Base-by-base conservation (phyloP, 1,139 yeast species). In the Hyphopichia khmerensis region DNA sequence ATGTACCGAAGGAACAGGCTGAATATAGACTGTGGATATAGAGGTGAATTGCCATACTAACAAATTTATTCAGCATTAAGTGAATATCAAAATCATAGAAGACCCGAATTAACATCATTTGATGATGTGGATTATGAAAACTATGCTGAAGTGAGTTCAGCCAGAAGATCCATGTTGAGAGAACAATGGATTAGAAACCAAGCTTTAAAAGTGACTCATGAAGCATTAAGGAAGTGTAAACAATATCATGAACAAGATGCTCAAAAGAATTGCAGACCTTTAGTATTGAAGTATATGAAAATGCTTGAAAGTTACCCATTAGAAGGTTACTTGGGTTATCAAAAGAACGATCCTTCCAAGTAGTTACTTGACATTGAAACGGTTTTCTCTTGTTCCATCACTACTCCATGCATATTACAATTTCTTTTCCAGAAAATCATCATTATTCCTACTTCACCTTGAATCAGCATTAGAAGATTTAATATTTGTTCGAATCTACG, bases 291-390 rank as follows among this genome's bases (percentile, higher is more conserved):
- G 63, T 87, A 87, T 65, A 69, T 87, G 74, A 87, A 84, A 57
- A 75, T 86, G 86, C 72, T 86, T 47, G 91, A 88, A 48, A 67
- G 74, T 40, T 77, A 84, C 55, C 79, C 82, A 52, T 75, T 84
- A 48, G 76, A 80, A 55, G 95, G 95, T 37, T 86, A 76, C 66
- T 70, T 84, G 63, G 91, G 89, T 17, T 87, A 87, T 72, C 95
- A 87, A 67, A 84, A 87, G 77, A 86, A 85, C 67, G 95, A 87
- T 63, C 91, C 91, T 41, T 74, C 87, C 40, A 84, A 85, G 71
- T 85, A 71, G 64, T 23, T 15, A n/a, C 16, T 31, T 31, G 10
- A 31, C 18, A 31, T n/a, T n/a, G n/a, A n/a, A n/a, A n/a, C n/a
- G n/a, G n/a, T n/a, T n/a, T n/a, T n/a, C n/a, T n/a, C n/a, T n/a